A percentile compares a stretch with the other conserved stretches of the same genome.
Evolutionary conservation across 345 rosid species (phyloP).

Genomic region (Eucalyptus paniculata): DNA sequence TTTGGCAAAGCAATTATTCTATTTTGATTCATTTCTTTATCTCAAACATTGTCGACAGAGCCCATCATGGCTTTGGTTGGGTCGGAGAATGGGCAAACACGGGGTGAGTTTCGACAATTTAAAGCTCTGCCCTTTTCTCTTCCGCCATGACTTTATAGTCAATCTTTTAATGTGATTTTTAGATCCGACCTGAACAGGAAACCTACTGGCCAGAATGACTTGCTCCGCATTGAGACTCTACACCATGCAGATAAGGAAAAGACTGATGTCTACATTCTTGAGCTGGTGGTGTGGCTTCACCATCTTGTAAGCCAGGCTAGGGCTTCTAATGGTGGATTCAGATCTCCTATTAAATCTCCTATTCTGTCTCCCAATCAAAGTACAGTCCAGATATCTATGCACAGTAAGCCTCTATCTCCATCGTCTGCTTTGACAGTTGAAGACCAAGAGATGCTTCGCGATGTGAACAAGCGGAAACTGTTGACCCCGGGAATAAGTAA

Average conservation of each 20-base stretch:
- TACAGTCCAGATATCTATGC: constrained; percentile 27
- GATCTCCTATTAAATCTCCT: constrained; percentile 89
- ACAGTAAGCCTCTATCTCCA: constrained; percentile 17
- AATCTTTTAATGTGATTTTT: not conserved
- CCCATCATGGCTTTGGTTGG: constrained; percentile 99
- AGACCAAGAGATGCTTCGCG: constrained; percentile 94
- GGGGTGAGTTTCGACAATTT: constrained; percentile 37
- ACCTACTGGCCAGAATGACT: constrained; percentile 59
- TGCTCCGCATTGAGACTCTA: constrained; percentile 83
- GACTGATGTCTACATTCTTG: constrained; percentile 71
- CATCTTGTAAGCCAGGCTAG: constrained; percentile 72
- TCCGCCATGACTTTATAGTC: not conserved
- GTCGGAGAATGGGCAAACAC: constrained; percentile 99
- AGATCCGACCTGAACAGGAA: constrained; percentile 71
- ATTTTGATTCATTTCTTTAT: not conserved
- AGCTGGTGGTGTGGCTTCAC: constrained; percentile 85
- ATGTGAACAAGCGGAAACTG: constrained; percentile 62
- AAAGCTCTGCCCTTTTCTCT: not conserved
- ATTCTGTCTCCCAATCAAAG: constrained; percentile 64
- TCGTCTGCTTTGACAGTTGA: constrained; percentile 59
- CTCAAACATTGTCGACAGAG: constrained; percentile 29
- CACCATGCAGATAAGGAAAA: constrained; percentile 94
- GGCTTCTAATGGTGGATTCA: constrained; percentile 48
- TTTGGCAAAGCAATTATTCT: not conserved
- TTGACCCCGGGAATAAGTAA: constrained; percentile 86